Base-by-base conservation (phyloP, 2,329 filamentous ascomycete species). In the Fusarium tanahbumbuense region DNA sequence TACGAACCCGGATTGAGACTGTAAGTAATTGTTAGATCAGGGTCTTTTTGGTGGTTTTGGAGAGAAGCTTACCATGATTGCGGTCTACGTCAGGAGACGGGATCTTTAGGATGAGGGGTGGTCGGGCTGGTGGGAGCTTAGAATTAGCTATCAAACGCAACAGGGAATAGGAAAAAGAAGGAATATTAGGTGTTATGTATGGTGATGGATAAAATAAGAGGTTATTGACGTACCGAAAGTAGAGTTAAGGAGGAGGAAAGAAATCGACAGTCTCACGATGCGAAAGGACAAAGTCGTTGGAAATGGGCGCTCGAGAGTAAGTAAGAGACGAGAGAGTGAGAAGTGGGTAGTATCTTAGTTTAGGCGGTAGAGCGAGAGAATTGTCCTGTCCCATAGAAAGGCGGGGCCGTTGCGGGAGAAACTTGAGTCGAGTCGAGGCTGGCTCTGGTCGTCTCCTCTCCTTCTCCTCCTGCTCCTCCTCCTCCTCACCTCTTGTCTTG, bases 1-100 rank as follows among this genome's bases (percentile, higher is more conserved):
- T 64, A 74, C 72, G 74, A 84, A 91, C 88, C 88, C 88, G 81
- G 88, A 90, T 87, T 89, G 87, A 89, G 88, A 90, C 88, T 91
- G 64, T 20, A 64, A 53, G 18, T 60, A 56, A 46, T 49, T 22
- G 68, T 68, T 64, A 74, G 74, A 70, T 69, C 25, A 49, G 25
- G 16, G 22, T 41, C 44, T 57, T 56, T 41, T 48, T 47, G 40
- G 53, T 37, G 52, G 64, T 40, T 65, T 64, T 60, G 63, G 50
- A 53, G 67, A 41, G 67, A 60, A 71, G 75, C 81, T 79, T 77
- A 83, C 81, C 81, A 83, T 83, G 75, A 68, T 80, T 79, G 78
- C 76, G 77, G 76, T 78, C 70, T 74, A 71, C 70, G 73, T 77
- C 71, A 73, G 73, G 71, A 74, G 74, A 76, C 69, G 57, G 71